These are phyloP conservation scores for Lodderomyces pseudojiufengensis DNA, from an alignment of 1,139 yeast species.

Conservation along the genomic window DNA sequence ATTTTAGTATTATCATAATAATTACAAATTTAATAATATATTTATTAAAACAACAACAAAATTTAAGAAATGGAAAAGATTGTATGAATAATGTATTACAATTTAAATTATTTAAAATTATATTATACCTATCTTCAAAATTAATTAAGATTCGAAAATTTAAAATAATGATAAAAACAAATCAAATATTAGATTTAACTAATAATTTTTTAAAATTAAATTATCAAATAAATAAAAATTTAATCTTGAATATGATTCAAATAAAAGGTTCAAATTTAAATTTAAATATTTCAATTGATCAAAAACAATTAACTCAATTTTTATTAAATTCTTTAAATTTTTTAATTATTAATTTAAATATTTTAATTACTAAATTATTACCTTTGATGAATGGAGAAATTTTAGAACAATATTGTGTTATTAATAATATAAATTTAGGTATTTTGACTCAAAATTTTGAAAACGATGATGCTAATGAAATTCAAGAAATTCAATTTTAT, in stretches of 20 bases:
- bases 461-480: constrained; percentile 12
- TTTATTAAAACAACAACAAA: constrained; percentile 21
- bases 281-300: constrained; percentile 9
- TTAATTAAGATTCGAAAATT: constrained; percentile 27
- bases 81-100: constrained; percentile 4
- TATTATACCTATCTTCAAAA: constrained; percentile 30
- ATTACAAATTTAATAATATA: constrained; percentile 23
- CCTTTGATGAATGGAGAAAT: constrained; percentile 37
- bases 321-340: constrained; percentile 22
- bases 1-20: constrained; percentile 16
- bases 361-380: constrained; percentile 28
- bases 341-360: constrained; percentile 26
- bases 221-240: constrained; percentile 36
- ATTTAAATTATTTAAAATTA: constrained; percentile 25
- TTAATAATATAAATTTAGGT: constrained; percentile 31
- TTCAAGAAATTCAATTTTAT: constrained; percentile 11
- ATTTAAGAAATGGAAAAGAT: not conserved
- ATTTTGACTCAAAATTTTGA: constrained; percentile 14
- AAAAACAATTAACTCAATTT: constrained; percentile 4
- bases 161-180: constrained; percentile 22
- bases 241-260: constrained; percentile 30
- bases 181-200: constrained; percentile 22
- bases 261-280: constrained; percentile 24
- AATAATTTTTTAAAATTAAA: constrained; percentile 33
- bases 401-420: constrained; percentile 39